These are phyloP conservation scores for Verticillium isaacii DNA, from an alignment of 2,329 filamentous ascomycete species.

Conservation along the genomic window DNA sequence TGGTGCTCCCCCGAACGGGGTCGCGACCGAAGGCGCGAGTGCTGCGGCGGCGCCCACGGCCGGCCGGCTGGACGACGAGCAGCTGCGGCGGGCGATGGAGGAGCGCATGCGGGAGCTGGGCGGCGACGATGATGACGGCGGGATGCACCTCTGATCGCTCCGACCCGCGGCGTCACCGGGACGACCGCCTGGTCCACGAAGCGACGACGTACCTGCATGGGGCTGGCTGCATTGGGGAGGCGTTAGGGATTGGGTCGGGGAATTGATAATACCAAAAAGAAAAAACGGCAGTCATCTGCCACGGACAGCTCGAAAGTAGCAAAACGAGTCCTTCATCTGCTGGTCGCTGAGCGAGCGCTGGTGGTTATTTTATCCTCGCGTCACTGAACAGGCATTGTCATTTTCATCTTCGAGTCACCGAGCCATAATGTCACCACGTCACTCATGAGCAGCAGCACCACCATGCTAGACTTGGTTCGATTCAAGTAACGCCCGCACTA, in stretches of 20 bases:
- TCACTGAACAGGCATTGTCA: too few species aligned
- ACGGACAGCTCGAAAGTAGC: too few species aligned
- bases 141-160: slow-evolving; percentile 53
- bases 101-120: slow-evolving; percentile 45
- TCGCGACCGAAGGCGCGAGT: not conserved
- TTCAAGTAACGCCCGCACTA: not conserved
- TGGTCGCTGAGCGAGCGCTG: too few species aligned
- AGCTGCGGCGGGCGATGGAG: slow-evolving; percentile 51
- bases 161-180: not conserved
- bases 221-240: not conserved
- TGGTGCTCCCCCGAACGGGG: too few species aligned
- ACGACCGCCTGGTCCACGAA: not conserved
- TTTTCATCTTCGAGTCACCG: not conserved
- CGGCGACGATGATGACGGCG: slow-evolving; percentile 44
- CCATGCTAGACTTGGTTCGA: not conserved
- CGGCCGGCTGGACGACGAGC: slow-evolving; percentile 52
- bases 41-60: slow-evolving; percentile 19
- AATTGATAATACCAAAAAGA: not conserved
- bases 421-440: not conserved
- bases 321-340: too few species aligned
- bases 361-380: too few species aligned
- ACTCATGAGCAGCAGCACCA: not conserved
- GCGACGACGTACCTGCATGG: not conserved
- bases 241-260: not conserved
- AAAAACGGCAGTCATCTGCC: not conserved